Conservation (phyloP, 805 yeast genomes). For the Candida insectorum region DNA sequence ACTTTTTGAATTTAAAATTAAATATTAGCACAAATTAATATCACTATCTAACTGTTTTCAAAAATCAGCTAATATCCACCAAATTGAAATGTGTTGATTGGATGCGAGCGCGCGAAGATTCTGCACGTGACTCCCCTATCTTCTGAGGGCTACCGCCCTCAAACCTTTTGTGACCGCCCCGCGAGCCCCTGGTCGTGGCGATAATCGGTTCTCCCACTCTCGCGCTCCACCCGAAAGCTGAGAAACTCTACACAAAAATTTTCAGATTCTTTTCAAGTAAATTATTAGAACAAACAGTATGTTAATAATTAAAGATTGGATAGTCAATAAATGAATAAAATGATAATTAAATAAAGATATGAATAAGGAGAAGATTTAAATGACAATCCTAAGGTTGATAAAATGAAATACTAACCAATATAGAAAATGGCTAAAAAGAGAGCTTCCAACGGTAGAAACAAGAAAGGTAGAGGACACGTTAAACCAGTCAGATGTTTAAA, state of each 20-base stretch:
- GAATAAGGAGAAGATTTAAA: too few species aligned
- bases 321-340: conserved; percentile 1
- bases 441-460: conserved; percentile 99
- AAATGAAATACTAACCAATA: conserved; percentile 31
- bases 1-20: too few species aligned
- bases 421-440: conserved; percentile 99
- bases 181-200: too few species aligned
- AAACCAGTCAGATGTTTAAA: conserved; percentile 99
- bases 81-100: conserved; percentile 8
- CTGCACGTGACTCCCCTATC: too few species aligned
- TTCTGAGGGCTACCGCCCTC: too few species aligned
- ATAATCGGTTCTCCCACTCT: too few species aligned
- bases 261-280: conserved; percentile 7
- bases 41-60: conserved; percentile 4
- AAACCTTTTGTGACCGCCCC: too few species aligned
- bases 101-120: conserved; percentile 3
- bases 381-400: too few species aligned
- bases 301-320: conserved; percentile 2
- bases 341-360: too few species aligned
- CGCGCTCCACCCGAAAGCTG: conserved; percentile 3
- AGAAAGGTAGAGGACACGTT: conserved; percentile 99
- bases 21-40: too few species aligned
- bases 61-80: conserved; percentile 9
- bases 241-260: conserved; percentile 7
- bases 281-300: conserved; percentile 8